Percentiles rank a stretch among this genome's conserved stretches.
phyloP scores from a whole-genome alignment of 257 asterid species.

The Solanum arcanum region DNA sequence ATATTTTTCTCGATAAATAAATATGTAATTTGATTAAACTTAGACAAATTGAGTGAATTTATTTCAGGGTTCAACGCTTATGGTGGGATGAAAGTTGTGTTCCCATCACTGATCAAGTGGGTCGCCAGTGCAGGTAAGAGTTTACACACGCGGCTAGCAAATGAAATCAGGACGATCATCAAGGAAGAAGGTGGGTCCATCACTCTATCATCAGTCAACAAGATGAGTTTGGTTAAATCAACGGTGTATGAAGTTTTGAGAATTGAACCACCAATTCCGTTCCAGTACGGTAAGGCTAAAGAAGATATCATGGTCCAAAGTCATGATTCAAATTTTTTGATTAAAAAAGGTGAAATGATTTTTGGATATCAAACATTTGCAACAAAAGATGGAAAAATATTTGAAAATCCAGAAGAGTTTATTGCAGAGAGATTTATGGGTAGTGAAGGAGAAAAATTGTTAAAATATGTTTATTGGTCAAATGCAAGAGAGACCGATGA shows the following conservation, averaged over 20 bases:
- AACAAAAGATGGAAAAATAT: constrained; percentile 47
- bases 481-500: constrained; percentile 50
- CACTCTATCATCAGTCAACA: constrained; percentile 16
- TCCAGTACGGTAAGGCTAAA: constrained; percentile 54
- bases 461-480: constrained; percentile 63
- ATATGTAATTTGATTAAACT: no score
- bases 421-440: constrained; percentile 52
- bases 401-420: constrained; percentile 33
- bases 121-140: constrained; percentile 40
- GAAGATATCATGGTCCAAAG: constrained; percentile 33
- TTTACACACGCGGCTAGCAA: constrained; percentile 41
- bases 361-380: constrained; percentile 71
- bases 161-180: constrained; percentile 43
- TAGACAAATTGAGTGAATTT: no score
- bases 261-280: constrained; percentile 64
- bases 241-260: constrained; percentile 56
- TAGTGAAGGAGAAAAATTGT: constrained; percentile 29
- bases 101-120: constrained; percentile 54
- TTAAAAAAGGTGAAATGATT: constrained; percentile 68
- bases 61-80: constrained; percentile 53
- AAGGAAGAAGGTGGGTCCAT: constrained; percentile 38
- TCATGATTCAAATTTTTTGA: constrained; percentile 43
- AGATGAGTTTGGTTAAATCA: constrained; percentile 49
- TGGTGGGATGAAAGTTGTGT: constrained; percentile 66
- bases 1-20: no score